phyloP scores from a whole-genome alignment of 306 rosid species.

The Casuarina glauca region DNA sequence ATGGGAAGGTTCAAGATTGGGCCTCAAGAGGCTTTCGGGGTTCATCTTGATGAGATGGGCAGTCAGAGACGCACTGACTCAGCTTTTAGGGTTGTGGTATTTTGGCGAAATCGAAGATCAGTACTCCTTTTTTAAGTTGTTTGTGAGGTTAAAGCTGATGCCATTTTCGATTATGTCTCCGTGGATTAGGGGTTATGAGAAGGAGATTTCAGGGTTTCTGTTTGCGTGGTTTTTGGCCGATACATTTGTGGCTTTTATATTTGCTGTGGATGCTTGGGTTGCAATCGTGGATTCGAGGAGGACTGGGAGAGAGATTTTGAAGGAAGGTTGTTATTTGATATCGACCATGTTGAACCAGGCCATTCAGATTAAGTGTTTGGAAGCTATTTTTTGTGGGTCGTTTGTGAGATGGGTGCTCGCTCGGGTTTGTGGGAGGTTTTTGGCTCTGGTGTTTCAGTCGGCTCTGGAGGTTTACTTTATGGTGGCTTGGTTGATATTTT shows the following conservation, averaged over 20 bases:
- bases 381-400: constrained; percentile 72
- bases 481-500: constrained; percentile 86
- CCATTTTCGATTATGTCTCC: constrained; percentile 93
- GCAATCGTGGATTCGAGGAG: constrained; percentile 83
- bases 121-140: constrained; percentile 91
- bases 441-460: constrained; percentile 79
- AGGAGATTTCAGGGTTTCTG: constrained; percentile 77
- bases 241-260: constrained; percentile 70
- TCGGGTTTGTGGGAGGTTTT: constrained; percentile 48
- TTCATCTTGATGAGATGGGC: constrained; percentile 97
- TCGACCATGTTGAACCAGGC: constrained; percentile 75
- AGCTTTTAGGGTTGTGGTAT: constrained; percentile 93
- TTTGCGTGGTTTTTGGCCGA: constrained; percentile 74
- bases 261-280: constrained; percentile 94
- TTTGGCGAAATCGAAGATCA: constrained; percentile 95
- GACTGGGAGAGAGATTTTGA: constrained; percentile 85
- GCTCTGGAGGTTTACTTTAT: constrained; percentile 88
- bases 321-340: constrained; percentile 86
- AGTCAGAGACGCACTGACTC: constrained; percentile 93
- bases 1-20: constrained; percentile 90
- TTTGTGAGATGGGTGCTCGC: constrained; percentile 62
- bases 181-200: constrained; percentile 84
- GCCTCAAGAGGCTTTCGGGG: constrained; percentile 89
- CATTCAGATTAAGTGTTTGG: constrained; percentile 73
- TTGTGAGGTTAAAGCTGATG: constrained; percentile 91